A percentile compares a stretch with the other conserved stretches of the same genome.
Conservation (phyloP, 1,139 yeast species). For the Kodamaea ohmeri region DNA sequence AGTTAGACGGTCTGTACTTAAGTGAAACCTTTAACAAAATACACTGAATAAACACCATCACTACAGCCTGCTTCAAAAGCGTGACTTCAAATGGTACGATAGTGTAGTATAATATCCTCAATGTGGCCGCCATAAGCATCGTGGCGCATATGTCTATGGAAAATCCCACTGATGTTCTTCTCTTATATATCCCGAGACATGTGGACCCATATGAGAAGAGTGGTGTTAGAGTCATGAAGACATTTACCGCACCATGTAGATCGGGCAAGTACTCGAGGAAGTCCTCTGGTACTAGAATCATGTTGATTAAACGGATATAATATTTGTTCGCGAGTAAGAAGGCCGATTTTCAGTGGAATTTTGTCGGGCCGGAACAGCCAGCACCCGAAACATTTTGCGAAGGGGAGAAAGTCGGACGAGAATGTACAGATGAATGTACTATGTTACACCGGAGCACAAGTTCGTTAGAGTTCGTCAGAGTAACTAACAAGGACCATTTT, state of each 20-base stretch:
- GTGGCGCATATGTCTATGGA: slow-evolving; percentile 88
- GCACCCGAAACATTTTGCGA: background rate
- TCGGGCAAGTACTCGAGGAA: slow-evolving; percentile 44
- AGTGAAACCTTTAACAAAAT: slow-evolving; percentile 62
- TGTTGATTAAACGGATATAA: background rate
- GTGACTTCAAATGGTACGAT: slow-evolving; percentile 79
- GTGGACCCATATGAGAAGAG: slow-evolving; percentile 84
- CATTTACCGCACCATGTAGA: slow-evolving; percentile 39
- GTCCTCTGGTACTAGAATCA: slow-evolving; percentile 22
- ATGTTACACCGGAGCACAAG: no score
- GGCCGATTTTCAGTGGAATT: no score
- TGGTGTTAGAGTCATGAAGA: slow-evolving; percentile 69
- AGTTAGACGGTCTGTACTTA: slow-evolving; percentile 49
- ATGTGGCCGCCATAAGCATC: slow-evolving; percentile 74
- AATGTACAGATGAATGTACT: no score
- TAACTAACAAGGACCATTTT: no score
- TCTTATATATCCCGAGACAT: slow-evolving; percentile 60
- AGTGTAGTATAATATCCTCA: slow-evolving; percentile 72
- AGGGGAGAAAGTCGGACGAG: background rate
- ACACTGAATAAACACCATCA: slow-evolving; percentile 75
- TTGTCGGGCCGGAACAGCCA: background rate
- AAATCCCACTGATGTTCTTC: slow-evolving; percentile 71
- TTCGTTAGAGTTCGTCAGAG: no score
- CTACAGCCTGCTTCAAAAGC: slow-evolving; percentile 68
- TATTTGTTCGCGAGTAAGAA: no score